Evolutionary conservation across 495 filamentous ascomycete species (phyloP).

Genomic region (Penicillium atrosanguineum): DNA sequence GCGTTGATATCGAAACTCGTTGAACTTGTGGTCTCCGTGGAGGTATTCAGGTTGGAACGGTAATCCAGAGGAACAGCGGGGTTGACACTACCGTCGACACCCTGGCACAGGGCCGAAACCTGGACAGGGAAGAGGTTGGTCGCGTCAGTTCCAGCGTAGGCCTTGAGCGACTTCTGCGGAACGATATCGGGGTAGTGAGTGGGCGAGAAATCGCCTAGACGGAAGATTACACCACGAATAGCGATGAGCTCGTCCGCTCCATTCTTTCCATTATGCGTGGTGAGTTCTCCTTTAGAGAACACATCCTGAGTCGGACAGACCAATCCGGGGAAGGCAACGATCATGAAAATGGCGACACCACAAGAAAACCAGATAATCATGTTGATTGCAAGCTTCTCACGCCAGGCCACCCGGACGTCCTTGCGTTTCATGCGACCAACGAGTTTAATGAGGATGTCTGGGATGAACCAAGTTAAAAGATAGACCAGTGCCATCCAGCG

Average conservation of each 20-base stretch:
- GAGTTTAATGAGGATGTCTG: slow-evolving; percentile 76
- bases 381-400: slow-evolving; percentile 98
- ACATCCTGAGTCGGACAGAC: slow-evolving; percentile 92
- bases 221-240: slow-evolving; percentile 86
- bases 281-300: slow-evolving; percentile 75
- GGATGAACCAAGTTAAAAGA: slow-evolving; percentile 79
- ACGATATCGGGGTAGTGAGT: slow-evolving; percentile 81
- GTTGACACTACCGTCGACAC: slow-evolving; percentile 63
- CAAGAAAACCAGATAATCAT: slow-evolving; percentile 93
- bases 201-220: slow-evolving; percentile 70
- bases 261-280: slow-evolving; percentile 68
- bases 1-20: slow-evolving; percentile 67
- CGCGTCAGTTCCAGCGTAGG: slow-evolving; percentile 84
- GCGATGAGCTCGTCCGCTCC: slow-evolving; percentile 64
- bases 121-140: slow-evolving; percentile 90
- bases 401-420: slow-evolving; percentile 91
- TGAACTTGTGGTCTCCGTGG: slow-evolving; percentile 60
- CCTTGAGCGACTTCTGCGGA: slow-evolving; percentile 59
- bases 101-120: slow-evolving; percentile 87
- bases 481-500: slow-evolving; percentile 91
- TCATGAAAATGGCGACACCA: slow-evolving; percentile 77
- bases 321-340: slow-evolving; percentile 78
- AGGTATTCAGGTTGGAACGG: slow-evolving; percentile 65
- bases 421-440: slow-evolving; percentile 86
- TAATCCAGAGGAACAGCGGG: slow-evolving; percentile 78